Percentiles rank a stretch among this genome's conserved stretches.
Evolutionary conservation across 257 asterid genomes (phyloP).

Genomic region (Apocynum venetum): DNA sequence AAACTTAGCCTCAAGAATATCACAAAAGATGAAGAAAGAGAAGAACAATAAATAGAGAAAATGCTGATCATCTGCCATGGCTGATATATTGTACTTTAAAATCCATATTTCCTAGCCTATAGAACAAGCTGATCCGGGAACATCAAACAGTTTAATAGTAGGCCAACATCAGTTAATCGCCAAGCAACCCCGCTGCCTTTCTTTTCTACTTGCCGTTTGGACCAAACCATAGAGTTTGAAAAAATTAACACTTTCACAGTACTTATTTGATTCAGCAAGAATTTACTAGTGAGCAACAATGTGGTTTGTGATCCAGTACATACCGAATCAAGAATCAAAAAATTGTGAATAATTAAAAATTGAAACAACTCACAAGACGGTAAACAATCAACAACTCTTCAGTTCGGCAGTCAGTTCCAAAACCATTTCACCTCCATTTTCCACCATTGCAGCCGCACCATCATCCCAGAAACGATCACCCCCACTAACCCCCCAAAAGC

Average conservation of each 20-base stretch:
- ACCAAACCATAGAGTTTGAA: not conserved
- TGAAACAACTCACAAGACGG: not conserved
- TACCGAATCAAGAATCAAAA: not conserved
- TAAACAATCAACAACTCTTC: not conserved
- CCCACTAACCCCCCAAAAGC: not conserved
- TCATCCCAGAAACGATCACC: not conserved
- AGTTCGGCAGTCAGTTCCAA: not conserved
- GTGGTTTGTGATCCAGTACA: not conserved
- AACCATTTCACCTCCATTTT: not conserved
- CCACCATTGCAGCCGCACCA: not conserved
- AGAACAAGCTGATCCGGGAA: not conserved
- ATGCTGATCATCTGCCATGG: not conserved
- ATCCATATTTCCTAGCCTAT: not conserved
- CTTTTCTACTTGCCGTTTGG: too few species aligned
- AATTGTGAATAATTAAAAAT: not conserved
- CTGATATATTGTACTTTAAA: not conserved
- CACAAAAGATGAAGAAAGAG: not conserved
- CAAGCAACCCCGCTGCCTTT: not conserved
- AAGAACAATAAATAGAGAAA: not conserved
- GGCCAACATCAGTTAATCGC: not conserved
- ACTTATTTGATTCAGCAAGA: too few species aligned
- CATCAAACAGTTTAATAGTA: not conserved
- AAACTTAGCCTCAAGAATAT: slow-evolving; percentile 1
- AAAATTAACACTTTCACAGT: not conserved
- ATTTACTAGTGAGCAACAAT: not conserved